phyloP scores from a whole-genome alignment of 2,329 filamentous ascomycete genomes.

The Boeremia lycopersici region DNA sequence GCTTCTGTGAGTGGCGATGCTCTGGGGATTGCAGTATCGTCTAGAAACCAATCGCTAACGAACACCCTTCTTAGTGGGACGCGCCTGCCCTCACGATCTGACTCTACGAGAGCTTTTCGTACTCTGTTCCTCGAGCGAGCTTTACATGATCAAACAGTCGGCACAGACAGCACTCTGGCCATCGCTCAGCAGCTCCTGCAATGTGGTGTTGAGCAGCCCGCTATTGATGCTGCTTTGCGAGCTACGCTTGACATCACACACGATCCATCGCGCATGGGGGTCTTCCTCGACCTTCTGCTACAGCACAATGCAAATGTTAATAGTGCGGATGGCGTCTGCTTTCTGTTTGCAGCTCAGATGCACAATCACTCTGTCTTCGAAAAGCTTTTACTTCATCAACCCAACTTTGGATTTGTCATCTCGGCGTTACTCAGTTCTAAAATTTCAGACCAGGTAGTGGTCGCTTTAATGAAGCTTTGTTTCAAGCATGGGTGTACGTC shows the following conservation, averaged over 20 bases:
- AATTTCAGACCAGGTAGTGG: conserved; percentile 53
- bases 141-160: neutral
- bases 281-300: conserved; percentile 33
- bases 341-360: conserved; percentile 38
- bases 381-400: conserved; percentile 49
- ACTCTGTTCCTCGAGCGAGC: conserved; percentile 30
- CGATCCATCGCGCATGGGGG: conserved; percentile 11
- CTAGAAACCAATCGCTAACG: conserved; percentile 58
- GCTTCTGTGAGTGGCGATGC: conserved; percentile 60
- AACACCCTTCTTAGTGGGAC: conserved; percentile 55
- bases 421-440: conserved; percentile 62
- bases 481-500: conserved; percentile 55
- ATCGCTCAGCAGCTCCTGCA: conserved; percentile 35
- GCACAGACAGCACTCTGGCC: conserved; percentile 2
- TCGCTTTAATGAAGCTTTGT: conserved; percentile 59
- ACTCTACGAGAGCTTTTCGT: conserved; percentile 36
- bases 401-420: conserved; percentile 60
- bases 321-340: conserved; percentile 36
- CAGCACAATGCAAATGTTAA: conserved; percentile 40
- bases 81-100: conserved; percentile 32
- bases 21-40: conserved; percentile 60
- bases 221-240: conserved; percentile 36
- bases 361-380: conserved; percentile 27
- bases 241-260: conserved; percentile 25
- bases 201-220: conserved; percentile 35